Percentiles rank a stretch among this genome's conserved stretches.
These are phyloP conservation scores for Bjerkandera adusta DNA, from an alignment of 1,284 basidiomycete genomes.

Conservation along the genomic window DNA sequence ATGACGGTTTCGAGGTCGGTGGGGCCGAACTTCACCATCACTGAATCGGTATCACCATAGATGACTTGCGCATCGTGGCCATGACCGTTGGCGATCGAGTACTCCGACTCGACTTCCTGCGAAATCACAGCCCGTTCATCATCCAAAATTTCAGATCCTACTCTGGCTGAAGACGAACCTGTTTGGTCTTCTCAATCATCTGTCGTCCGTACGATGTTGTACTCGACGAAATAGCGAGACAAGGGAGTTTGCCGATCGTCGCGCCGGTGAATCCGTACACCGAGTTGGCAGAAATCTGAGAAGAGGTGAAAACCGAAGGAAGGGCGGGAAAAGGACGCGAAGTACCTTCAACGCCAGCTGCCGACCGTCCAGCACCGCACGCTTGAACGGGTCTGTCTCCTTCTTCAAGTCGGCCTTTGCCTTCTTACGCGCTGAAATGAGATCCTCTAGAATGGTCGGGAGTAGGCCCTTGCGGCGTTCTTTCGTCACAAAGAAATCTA, in stretches of 20 bases:
- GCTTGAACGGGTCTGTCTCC: constrained; percentile 93
- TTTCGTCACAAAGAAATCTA: constrained; percentile 83
- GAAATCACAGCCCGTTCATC: background rate
- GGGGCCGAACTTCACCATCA: constrained; percentile 95
- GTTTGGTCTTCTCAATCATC: constrained; percentile 96
- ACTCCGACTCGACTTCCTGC: constrained; percentile 87
- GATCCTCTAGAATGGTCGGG: constrained; percentile 89
- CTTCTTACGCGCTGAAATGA: constrained; percentile 87
- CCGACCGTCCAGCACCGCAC: constrained; percentile 91
- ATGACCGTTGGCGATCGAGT: constrained; percentile 83
- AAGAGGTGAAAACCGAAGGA: no score
- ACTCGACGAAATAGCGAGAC: constrained; percentile 91
- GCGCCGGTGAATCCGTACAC: constrained; percentile 98
- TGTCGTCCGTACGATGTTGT: constrained; percentile 92
- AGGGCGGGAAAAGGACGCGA: no score
- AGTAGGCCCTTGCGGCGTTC: constrained; percentile 81
- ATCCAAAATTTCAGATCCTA: background rate
- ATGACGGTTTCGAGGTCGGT: constrained; percentile 83
- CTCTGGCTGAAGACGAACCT: constrained; percentile 41
- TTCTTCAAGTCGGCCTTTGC: constrained; percentile 94
- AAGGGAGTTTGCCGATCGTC: constrained; percentile 92
- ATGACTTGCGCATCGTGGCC: constrained; percentile 88
- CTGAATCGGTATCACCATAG: constrained; percentile 97
- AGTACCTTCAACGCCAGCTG: constrained; percentile 89
- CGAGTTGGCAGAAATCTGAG: constrained; percentile 92